phyloP scores from a whole-genome alignment of 1,284 basidiomycete genomes.

The Omphalotus olearius region DNA sequence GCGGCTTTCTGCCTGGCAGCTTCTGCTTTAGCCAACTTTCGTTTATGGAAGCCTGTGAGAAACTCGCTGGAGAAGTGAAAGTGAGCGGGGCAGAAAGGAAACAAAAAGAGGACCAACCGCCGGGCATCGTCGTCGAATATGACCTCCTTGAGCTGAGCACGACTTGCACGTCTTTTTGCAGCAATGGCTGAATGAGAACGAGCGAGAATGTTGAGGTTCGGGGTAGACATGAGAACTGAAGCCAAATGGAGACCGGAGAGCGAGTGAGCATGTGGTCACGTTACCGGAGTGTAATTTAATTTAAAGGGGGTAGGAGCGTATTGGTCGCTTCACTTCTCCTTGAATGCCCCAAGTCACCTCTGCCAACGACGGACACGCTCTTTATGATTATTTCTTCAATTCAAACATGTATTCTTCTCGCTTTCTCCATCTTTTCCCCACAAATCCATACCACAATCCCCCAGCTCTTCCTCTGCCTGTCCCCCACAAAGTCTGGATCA shows the following conservation, averaged over 20 bases:
- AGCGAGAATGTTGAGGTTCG: conserved; percentile 56
- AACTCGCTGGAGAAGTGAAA: conserved; percentile 53
- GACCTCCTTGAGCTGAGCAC: conserved; percentile 62
- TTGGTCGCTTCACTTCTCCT: no score
- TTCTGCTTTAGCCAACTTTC: conserved; percentile 74
- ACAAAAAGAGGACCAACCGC: conserved; percentile 26
- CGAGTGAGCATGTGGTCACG: background rate
- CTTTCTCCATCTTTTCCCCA: conserved; percentile 28
- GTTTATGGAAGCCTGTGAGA: conserved; percentile 84
- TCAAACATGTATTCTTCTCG: conserved; percentile 15
- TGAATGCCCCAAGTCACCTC: no score
- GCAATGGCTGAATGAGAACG: conserved; percentile 55
- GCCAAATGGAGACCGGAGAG: no score
- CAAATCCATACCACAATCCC: conserved; percentile 33
- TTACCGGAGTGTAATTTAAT: background rate
- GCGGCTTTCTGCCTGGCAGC: conserved; percentile 62
- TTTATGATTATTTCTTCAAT: conserved; percentile 22
- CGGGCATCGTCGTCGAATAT: conserved; percentile 77
- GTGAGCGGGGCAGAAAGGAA: conserved; percentile 12
- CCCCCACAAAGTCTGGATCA: conserved; percentile 72
- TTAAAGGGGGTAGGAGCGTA: background rate
- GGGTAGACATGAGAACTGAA: conserved; percentile 27
- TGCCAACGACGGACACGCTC: conserved; percentile 15
- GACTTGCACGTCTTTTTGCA: conserved; percentile 55
- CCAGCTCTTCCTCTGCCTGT: conserved; percentile 34